Evolutionary conservation across 1,139 yeast species (phyloP).

Genomic region (Nadsonia starkeyi-henricii): DNA sequence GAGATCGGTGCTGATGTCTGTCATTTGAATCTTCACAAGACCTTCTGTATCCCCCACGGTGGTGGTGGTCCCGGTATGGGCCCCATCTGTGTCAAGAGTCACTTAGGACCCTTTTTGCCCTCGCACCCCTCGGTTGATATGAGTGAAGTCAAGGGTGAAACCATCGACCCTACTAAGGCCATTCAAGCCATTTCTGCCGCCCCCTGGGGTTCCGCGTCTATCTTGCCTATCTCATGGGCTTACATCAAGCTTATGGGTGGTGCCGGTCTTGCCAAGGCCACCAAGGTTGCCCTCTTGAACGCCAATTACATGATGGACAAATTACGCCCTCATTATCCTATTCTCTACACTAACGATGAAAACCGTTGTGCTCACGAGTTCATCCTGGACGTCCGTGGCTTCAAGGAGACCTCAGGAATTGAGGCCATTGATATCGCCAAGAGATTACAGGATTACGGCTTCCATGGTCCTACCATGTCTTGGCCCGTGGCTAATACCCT

Average conservation of each 20-base stretch:
- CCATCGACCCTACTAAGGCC: conserved; percentile 29
- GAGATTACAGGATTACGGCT: conserved; percentile 93
- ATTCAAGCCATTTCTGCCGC: conserved; percentile 81
- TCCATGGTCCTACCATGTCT: conserved; percentile 98
- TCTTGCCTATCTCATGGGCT: conserved; percentile 85
- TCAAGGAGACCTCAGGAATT: conserved; percentile 56
- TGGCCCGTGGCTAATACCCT: conserved; percentile 96
- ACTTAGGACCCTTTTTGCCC: conserved; percentile 74
- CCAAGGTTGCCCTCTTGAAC: conserved; percentile 80
- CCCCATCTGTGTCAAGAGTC: conserved; percentile 85
- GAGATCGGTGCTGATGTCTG: conserved; percentile 98
- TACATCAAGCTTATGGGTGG: conserved; percentile 92
- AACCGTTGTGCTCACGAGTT: conserved; percentile 95
- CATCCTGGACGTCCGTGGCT: conserved; percentile 78
- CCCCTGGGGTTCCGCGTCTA: conserved; percentile 91
- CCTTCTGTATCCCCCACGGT: conserved; percentile 96
- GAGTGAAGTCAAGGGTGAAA: conserved; percentile 21
- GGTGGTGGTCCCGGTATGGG: conserved; percentile 99
- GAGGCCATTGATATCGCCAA: conserved; percentile 96
- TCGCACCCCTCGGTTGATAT: conserved; percentile 52
- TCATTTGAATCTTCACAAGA: conserved; percentile 90
- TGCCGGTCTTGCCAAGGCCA: conserved; percentile 66
- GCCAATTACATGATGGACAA: conserved; percentile 90
- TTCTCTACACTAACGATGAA: conserved; percentile 55
- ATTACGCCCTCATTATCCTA: conserved; percentile 54